These are phyloP conservation scores for Dendrobium nobile DNA, from an alignment of 106 monocot species.

Conservation along the genomic window DNA sequence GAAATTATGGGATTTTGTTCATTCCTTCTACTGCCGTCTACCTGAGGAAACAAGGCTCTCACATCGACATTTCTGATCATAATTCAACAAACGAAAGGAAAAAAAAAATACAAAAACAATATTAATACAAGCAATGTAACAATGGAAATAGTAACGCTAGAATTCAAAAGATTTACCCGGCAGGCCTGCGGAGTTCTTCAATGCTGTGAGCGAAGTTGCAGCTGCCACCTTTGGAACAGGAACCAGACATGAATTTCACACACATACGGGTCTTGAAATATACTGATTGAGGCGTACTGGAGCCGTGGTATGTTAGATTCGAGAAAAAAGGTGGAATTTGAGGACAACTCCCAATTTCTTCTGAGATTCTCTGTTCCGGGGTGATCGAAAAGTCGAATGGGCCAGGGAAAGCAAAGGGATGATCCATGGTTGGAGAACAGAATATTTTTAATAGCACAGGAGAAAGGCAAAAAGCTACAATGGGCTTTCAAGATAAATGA, in stretches of 20 bases:
- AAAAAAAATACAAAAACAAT: neutral
- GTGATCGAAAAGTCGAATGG: neutral
- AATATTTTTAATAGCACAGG: neutral
- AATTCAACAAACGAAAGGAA: neutral
- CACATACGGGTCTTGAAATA: constrained; percentile 18
- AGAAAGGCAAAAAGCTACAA: neutral
- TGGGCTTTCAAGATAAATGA: neutral
- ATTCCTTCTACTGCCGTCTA: neutral
- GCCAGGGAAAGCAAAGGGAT: neutral
- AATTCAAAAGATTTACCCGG: neutral
- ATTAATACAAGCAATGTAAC: no score
- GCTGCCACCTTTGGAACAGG: constrained; percentile 12
- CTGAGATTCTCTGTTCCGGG: neutral
- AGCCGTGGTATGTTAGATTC: neutral
- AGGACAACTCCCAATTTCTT: neutral
- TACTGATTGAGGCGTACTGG: neutral
- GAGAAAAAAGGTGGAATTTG: neutral
- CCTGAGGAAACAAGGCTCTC: no score
- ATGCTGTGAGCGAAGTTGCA: constrained; percentile 20
- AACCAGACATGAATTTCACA: constrained; percentile 12
- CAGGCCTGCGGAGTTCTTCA: constrained; percentile 7
- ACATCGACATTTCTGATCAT: neutral
- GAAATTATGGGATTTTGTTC: neutral
- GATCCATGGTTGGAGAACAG: neutral
- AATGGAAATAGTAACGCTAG: neutral